Conservation (phyloP, 176 grass and related monocot genomes). For the Juncus effusus region DNA sequence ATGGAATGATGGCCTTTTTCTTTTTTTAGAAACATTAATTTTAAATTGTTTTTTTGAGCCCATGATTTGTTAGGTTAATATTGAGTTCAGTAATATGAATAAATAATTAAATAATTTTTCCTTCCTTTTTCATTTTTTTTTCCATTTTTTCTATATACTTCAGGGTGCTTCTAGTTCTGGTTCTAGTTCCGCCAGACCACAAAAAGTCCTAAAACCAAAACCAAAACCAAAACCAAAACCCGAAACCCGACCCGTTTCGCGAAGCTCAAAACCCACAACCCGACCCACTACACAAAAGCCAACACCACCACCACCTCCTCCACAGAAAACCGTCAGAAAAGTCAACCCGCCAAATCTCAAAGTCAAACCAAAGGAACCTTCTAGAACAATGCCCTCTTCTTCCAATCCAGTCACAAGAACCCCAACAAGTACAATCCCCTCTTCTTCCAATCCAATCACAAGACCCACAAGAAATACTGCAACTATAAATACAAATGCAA, state of each 20-base stretch:
- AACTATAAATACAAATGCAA: background rate
- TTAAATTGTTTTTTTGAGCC: background rate
- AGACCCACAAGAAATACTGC: constrained; percentile 28
- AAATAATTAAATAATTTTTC: no score
- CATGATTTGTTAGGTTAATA: no score
- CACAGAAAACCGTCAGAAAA: constrained; percentile 8
- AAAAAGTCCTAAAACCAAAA: constrained; percentile 43
- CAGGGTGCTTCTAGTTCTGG: no score
- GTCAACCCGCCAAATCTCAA: constrained; percentile 16
- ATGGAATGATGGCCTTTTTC: background rate
- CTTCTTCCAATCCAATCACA: constrained; percentile 25
- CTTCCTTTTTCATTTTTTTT: no score
- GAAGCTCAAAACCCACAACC: constrained; percentile 39
- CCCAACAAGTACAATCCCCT: constrained; percentile 21
- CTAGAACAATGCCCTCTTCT: constrained; percentile 14
- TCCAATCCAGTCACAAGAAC: constrained; percentile 32
- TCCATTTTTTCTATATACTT: no score
- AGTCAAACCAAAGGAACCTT: constrained; percentile 38
- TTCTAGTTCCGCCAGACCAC: constrained; percentile 8
- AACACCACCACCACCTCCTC: constrained; percentile 24
- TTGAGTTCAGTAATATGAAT: no score
- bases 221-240: background rate
- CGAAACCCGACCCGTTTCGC: constrained; percentile 26
- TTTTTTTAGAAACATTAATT: constrained; percentile 24
- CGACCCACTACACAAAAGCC: constrained; percentile 32